A percentile compares a stretch with the other conserved stretches of the same genome.
Conservation (phyloP, 2,329 filamentous ascomycete genomes). For the Talaromyces rugulosus region DNA sequence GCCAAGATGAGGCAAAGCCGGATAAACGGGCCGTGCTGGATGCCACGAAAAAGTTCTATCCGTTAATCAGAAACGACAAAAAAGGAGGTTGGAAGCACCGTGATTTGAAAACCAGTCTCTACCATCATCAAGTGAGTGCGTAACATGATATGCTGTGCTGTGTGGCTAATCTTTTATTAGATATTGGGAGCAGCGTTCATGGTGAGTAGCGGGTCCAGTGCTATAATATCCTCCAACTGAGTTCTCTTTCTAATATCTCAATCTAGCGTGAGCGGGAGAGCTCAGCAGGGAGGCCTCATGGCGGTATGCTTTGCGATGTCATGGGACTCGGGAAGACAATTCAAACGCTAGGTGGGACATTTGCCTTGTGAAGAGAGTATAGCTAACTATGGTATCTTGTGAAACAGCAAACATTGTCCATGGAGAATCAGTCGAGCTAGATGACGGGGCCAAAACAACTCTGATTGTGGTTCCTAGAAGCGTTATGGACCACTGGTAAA, state of each 20-base stretch:
- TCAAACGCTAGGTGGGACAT: conserved; percentile 27
- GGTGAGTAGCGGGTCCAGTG: conserved; percentile 17
- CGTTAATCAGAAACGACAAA: conserved; percentile 22
- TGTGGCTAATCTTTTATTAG: conserved; percentile 17
- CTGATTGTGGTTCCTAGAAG: conserved; percentile 34
- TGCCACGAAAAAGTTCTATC: conserved; percentile 26
- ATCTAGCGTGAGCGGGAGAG: conserved; percentile 29
- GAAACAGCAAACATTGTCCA: conserved; percentile 34
- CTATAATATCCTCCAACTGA: neutral
- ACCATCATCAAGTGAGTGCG: conserved; percentile 30
- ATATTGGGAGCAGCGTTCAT: conserved; percentile 30
- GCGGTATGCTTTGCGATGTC: conserved; percentile 37
- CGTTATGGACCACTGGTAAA: conserved; percentile 32
- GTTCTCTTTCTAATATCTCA: conserved; percentile 1
- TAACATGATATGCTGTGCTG: neutral
- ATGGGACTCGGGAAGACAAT: conserved; percentile 42
- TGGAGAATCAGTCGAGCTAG: conserved; percentile 19
- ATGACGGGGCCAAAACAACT: conserved; percentile 26
- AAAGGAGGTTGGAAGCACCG: conserved; percentile 28
- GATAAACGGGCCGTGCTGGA: conserved; percentile 23
- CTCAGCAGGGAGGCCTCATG: conserved; percentile 20
- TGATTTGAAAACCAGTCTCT: conserved; percentile 30
- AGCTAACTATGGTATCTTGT: neutral
- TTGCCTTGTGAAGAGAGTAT: neutral
- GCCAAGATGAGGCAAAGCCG: conserved; percentile 18